These are phyloP conservation scores for Suillus paluster DNA, from an alignment of 768 basidiomycete species.

Conservation along the genomic window DNA sequence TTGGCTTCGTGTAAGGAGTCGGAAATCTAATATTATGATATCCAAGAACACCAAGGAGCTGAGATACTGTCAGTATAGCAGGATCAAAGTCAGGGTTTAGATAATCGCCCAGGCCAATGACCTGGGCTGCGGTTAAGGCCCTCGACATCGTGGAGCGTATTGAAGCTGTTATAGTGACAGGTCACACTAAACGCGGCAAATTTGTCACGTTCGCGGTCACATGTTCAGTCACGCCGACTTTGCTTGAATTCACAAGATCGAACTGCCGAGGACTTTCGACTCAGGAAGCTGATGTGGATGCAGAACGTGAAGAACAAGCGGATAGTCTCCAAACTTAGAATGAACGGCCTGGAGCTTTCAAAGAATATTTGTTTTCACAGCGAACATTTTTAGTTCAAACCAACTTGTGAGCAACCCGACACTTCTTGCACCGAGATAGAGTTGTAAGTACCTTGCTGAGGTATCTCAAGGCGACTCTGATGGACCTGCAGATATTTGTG, in stretches of 20 bases:
- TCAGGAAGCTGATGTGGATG: not conserved
- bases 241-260: no score
- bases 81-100: constrained; percentile 82
- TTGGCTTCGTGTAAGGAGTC: constrained; percentile 75
- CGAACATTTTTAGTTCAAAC: not conserved
- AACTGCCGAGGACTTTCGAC: no score
- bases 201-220: constrained; percentile 23
- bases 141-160: constrained; percentile 61
- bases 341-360: not conserved
- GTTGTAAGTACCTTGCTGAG: not conserved
- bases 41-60: constrained; percentile 76
- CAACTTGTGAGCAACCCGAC: no score
- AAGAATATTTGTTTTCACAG: not conserved
- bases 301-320: no score
- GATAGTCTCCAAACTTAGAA: not conserved
- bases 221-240: constrained; percentile 15
- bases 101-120: constrained; percentile 77
- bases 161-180: constrained; percentile 2
- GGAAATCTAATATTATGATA: constrained; percentile 80
- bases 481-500: not conserved
- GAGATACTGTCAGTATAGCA: constrained; percentile 73
- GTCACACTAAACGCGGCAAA: constrained; percentile 8
- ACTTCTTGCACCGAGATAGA: not conserved
- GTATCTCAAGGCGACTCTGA: not conserved
- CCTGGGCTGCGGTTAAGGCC: constrained; percentile 70